Base-by-base conservation (phyloP, 495 filamentous ascomycete species). In the Thermothielavioides terrestris region DNA sequence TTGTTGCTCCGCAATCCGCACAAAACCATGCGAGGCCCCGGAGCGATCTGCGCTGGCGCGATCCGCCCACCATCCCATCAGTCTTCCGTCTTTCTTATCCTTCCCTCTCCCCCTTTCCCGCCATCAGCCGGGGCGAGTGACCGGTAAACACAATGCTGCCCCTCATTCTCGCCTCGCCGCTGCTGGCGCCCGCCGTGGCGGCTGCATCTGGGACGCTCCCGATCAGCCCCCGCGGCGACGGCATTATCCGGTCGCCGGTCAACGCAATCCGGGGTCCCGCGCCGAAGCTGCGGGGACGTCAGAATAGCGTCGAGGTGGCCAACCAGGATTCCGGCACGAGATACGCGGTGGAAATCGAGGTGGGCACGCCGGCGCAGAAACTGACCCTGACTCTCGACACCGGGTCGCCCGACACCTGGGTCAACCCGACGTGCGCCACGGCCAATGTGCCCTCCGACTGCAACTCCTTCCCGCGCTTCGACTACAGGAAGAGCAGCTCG, bases 351-450 rank as follows among this genome's bases (percentile, higher is more conserved):
- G 53, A 56, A 5, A 36, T 59, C 9, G 48, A 52, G 14, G 15
- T 59, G 11, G 56, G 56, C 10, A 59, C 56, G 0, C 56, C 56
- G 0, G 26, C 31, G 2, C 69, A 73, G 45, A 55, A 54, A 0
- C 40, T 69, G 2, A 55, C 57, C 1, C 52, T 73, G n/a, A 57
- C 68, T 9, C 51, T 73, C 42, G 69, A 73, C 22, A 73, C 69
- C 1, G 69, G 69, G 0, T 71, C 68, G 30, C 69, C 67, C 12
- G 68, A 71, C 40, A 56, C 54, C 4, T 75, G 72, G 72, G 65
- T 74, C 18, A 69, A 72, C 28, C 71, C 71, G 4, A 34, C 55
- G 1, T 74, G 71, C 41, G 44, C 53, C 1, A 50, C 60, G 7
- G 46, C 68, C 4, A 59, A 54, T 7, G 36, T 60, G 15, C 42